These are phyloP conservation scores for Xeromyces bisporus DNA, from an alignment of 495 filamentous ascomycete species.

Conservation along the genomic window DNA sequence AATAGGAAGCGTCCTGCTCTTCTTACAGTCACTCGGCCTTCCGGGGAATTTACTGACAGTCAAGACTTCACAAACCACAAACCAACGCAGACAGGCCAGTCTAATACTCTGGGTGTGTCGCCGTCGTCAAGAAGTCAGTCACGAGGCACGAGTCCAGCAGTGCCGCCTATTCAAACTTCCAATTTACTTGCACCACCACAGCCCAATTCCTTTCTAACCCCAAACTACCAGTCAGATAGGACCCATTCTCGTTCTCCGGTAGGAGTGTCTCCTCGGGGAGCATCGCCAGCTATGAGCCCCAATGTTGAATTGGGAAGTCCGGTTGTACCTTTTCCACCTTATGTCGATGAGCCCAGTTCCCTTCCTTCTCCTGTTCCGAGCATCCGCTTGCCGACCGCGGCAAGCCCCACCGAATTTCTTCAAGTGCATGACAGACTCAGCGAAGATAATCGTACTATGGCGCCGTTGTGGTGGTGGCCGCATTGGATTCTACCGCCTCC, in stretches of 20 bases:
- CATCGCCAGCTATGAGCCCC: slow-evolving; percentile 2
- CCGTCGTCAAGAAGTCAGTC: slow-evolving; percentile 20
- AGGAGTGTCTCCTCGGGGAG: slow-evolving; percentile 19
- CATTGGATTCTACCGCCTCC: slow-evolving; percentile 53
- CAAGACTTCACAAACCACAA: slow-evolving; percentile 2
- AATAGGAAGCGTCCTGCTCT: slow-evolving; percentile 5
- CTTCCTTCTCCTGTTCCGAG: slow-evolving; percentile 33
- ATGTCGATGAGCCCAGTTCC: slow-evolving; percentile 28
- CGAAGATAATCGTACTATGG: slow-evolving; percentile 4
- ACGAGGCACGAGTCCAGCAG: slow-evolving; percentile 7
- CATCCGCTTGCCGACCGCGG: slow-evolving; percentile 32
- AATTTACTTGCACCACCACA: slow-evolving; percentile 16
- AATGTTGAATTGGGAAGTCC: slow-evolving; percentile 14
- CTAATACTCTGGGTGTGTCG: slow-evolving; percentile 12
- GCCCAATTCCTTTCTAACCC: slow-evolving; percentile 17
- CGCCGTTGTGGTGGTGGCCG: slow-evolving; percentile 50
- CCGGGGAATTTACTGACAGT: slow-evolving; percentile 6
- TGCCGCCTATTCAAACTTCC: slow-evolving; percentile 9
- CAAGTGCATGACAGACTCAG: slow-evolving; percentile 16
- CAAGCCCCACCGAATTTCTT: slow-evolving; percentile 31
- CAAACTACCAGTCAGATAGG: slow-evolving; percentile 16
- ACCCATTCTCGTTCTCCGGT: slow-evolving; percentile 12
- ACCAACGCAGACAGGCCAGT: slow-evolving; percentile 10
- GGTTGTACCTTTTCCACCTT: slow-evolving; percentile 32
- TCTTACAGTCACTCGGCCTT: slow-evolving; percentile 21